Evolutionary conservation across 2,329 filamentous ascomycete species (phyloP), one percentile per base, ranked within the genome.

Genomic region (Monilinia laxa): DNA sequence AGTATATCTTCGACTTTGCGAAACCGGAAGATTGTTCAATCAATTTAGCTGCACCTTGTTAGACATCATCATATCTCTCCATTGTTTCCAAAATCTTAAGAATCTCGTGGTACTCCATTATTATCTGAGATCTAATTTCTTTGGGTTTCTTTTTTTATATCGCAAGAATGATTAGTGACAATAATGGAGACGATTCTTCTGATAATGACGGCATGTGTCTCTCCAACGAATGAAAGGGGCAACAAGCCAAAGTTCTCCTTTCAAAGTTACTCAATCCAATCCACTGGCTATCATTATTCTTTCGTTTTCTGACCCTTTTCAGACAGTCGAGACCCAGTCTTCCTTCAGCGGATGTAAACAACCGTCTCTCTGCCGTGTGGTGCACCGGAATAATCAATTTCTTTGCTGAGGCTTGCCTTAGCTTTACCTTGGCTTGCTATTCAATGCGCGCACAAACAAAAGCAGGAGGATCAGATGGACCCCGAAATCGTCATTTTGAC

Each of bases 401-500:
- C 58, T 20, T 60, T 60, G 58, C 45, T 60, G 58, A 51, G 58
- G 58, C 58, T 60, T 60, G 58, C 45, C 7, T 38, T 60, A 60
- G 57, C 42, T 23, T 23, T 7, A 14, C 35, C 59, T 54, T 54
- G 60, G 47, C 49, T 63, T 31, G 4, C 53, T 54, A 35, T 52
- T 40, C 59, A 62, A 62, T 62, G 62, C 49, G 62, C 54, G 23
- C 42, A 62, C 47, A 62, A 51, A 52, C 35, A 23, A 20, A 62
- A 23, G 58, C 31, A 51, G 54, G 55, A 59, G 63, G 55, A 60
- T 60, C 45, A 60, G 58, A 60, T 60, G 58, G 58, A 60, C 58
- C 58, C 58, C 58, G 58, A 60, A 60, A 60, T 60, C 58, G 58
- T 60, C 58, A 60, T 60, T 38, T 60, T 23, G n/a, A 51, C 58